phyloP scores from a whole-genome alignment of 495 filamentous ascomycete species.

The Penicillium coprophilum region DNA sequence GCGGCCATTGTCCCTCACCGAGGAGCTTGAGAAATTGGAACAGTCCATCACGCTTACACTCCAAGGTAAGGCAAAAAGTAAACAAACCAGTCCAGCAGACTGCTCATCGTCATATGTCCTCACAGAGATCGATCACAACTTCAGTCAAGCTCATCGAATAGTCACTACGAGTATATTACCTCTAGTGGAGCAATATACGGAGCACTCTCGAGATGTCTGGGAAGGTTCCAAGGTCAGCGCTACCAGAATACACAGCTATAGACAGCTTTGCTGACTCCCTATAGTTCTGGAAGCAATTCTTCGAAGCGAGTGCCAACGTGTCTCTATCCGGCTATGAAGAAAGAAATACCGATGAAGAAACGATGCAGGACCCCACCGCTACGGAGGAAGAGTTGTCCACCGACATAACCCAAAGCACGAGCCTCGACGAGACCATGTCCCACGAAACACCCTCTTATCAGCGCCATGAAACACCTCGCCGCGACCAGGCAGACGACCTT shows the following conservation, averaged over 20 bases:
- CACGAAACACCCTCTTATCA: constrained; percentile 40
- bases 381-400: constrained; percentile 52
- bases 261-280: constrained; percentile 4
- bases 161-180: constrained; percentile 92
- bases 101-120: constrained; percentile 10
- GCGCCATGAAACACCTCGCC: constrained; percentile 19
- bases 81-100: constrained; percentile 17
- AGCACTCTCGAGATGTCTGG: constrained; percentile 93
- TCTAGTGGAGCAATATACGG: constrained; percentile 92
- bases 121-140: constrained; percentile 95
- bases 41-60: constrained; percentile 95
- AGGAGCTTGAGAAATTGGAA: constrained; percentile 94
- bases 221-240: constrained; percentile 77
- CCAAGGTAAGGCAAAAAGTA: constrained; percentile 61
- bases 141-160: constrained; percentile 93
- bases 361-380: constrained; percentile 49
- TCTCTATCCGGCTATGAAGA: constrained; percentile 97
- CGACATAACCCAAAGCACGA: constrained; percentile 43
- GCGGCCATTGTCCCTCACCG: constrained; percentile 77
- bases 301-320: constrained; percentile 96
- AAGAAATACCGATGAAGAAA: constrained; percentile 52
- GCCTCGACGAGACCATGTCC: constrained; percentile 30
- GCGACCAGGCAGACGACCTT: constrained; percentile 49
- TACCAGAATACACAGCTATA: constrained; percentile 4
- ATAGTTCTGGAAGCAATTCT: constrained; percentile 99